Evolutionary conservation across 169 alveolate species (phyloP), one percentile per base, ranked within the genome.

Genomic region (Eimeria brunetti): DNA sequence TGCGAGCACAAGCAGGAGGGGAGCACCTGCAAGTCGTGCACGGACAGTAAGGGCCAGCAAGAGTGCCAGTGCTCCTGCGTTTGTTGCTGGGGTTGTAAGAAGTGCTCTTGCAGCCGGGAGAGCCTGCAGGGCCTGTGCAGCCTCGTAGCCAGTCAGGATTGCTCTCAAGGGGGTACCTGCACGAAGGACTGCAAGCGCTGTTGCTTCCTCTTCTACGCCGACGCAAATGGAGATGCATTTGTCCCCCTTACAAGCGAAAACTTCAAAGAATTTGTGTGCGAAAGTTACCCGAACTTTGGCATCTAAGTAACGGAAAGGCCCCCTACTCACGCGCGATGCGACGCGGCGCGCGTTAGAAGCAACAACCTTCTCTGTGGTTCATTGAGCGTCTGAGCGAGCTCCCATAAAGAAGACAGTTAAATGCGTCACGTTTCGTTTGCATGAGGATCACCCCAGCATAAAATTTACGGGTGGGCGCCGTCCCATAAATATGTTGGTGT

Each of bases 191-290:
- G 91, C 83, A 58, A 86, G 44, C 92, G 92, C 49, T 62, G 81
- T 51, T 86, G 92, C 62, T 62, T 86, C 60, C 92, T 86, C 49
- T 86, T 86, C 62, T 86, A 86, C 71, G 92, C 92, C 64, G 92
- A 86, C 92, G 1, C 60, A 41, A 86, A 86, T 44, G 92, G 92
- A 60, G 92, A 86, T 20, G 92, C 92, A 14, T 86, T 86, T 44
- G 81, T 44, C n/a, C 92, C 92, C 64, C 92, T 86, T 22, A 86
- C 83, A n/a, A 86, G 62, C 27, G 81, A 44, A 24, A 60, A 14
- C 78, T 86, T 86, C 33, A 49, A 36, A 44, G 83, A 86, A 64
- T 86, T 86, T 44, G 92, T 86, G 53, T 49, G 81, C 46, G 92
- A 86, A 38, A 62, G 81, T 38, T 86, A 60, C 46, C 81, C 92